Base-by-base conservation (phyloP, 2,329 filamentous ascomycete species). In the Bertia moriformis region DNA sequence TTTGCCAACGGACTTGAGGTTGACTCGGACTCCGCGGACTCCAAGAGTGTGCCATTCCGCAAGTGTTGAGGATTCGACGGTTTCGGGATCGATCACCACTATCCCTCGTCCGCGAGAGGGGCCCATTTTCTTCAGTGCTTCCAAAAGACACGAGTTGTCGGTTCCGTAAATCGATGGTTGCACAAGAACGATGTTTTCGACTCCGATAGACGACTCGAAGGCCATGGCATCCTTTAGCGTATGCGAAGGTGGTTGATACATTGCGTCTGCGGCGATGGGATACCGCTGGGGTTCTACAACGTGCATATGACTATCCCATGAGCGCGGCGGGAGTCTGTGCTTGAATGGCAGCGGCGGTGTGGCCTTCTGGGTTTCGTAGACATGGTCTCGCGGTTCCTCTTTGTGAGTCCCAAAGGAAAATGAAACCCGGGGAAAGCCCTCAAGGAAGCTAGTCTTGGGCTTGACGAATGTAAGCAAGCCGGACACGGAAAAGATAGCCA, bases 141-240 rank as follows among this genome's bases (percentile, higher is more conserved):
- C 65, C 12, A 79, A 58, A 3, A 77, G 54, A 47, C 71, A 76
- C 0, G 63, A 58, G 46, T 80, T 79, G 52, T 79, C 72, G 39
- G 61, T 57, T 18, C 69, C 72, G 49, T 78, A 79, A 39, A 75
- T 71, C 14, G 71, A 76, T 1, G 73, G 71, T 45, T 79, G 75
- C 2, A 73, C 67, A 10, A 79, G 57, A 18, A 78, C 71, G 38
- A 74, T 60, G 42, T 73, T 72, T 32, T 58, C 45, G 29, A 78
- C 63, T 2, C 66, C 66, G 13, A 78, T 51, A 1, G 58, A 53
- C 0, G 56, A 49, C 42, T 74, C 66, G 46, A 76, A 77, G 2
- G 50, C 42, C 20, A 66, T 53, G 15, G 71, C 71, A 20, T 75
- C 60, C 4, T 58, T 47, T 4, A 77, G 53, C 2, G 61, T 67